Evolutionary conservation across 2,329 filamentous ascomycete genomes (phyloP).

Genomic region (Pseudocercospora eumusae): DNA sequence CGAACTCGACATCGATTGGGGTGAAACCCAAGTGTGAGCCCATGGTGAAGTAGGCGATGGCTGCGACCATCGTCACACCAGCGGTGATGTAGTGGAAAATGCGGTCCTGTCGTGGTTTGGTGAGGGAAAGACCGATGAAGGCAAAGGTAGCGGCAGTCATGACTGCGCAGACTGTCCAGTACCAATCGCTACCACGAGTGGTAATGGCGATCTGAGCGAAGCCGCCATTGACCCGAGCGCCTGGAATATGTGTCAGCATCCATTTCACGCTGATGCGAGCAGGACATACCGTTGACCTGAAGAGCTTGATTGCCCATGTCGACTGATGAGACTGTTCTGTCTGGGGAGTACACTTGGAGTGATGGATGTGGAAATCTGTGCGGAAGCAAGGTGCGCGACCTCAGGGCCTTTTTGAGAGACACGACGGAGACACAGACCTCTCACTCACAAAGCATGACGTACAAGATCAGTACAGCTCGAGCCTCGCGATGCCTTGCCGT

Average conservation of each 20-base stretch:
- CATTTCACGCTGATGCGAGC: background rate
- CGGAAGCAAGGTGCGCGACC: slow-evolving; percentile 1
- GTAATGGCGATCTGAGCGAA: slow-evolving; percentile 59
- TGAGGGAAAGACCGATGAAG: slow-evolving; percentile 56
- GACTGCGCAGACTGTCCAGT: slow-evolving; percentile 62
- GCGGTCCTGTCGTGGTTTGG: slow-evolving; percentile 58
- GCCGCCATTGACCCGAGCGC: slow-evolving; percentile 49
- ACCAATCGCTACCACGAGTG: slow-evolving; percentile 61
- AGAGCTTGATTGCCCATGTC: slow-evolving; percentile 49
- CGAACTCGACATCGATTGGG: slow-evolving; percentile 64
- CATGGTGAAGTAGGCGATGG: slow-evolving; percentile 67
- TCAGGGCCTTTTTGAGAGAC: background rate
- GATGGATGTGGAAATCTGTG: background rate
- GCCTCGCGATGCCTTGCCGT: slow-evolving; percentile 9
- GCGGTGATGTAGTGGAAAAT: slow-evolving; percentile 67
- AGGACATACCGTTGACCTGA: slow-evolving; percentile 44
- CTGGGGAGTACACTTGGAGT: background rate
- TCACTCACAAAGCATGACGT: slow-evolving; percentile 3
- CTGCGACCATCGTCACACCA: slow-evolving; percentile 58
- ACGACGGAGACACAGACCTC: background rate
- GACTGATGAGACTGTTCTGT: background rate
- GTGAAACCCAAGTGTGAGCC: slow-evolving; percentile 66
- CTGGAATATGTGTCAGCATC: slow-evolving; percentile 30
- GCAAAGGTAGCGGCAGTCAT: slow-evolving; percentile 58
- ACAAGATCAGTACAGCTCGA: background rate